Percentiles rank a stretch among this genome's conserved stretches.
These are phyloP conservation scores for Aureobasidium vineae DNA, from an alignment of 2,329 filamentous ascomycete species.

Conservation along the genomic window DNA sequence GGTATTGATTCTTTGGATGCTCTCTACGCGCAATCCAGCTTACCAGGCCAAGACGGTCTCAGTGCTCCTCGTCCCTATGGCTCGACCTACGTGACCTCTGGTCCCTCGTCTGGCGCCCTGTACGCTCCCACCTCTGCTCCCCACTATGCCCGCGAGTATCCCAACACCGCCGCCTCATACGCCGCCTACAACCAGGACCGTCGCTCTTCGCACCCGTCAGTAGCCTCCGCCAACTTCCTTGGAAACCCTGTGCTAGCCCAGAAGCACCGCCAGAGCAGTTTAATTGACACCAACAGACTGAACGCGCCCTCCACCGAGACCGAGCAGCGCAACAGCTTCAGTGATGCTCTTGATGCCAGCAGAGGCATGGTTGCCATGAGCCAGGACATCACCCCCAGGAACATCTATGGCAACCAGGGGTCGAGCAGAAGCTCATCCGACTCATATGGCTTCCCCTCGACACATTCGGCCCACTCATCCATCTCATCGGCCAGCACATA, in stretches of 20 bases:
- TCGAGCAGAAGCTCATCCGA: conserved; percentile 70
- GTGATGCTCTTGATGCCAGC: conserved; percentile 87
- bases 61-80: conserved; percentile 66
- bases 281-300: conserved; percentile 65
- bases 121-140: conserved; percentile 67
- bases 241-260: conserved; percentile 47
- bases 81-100: conserved; percentile 70
- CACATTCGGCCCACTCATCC: conserved; percentile 82
- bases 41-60: conserved; percentile 72
- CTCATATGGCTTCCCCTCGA: conserved; percentile 86
- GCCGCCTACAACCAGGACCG: conserved; percentile 57
- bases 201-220: conserved; percentile 83
- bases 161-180: conserved; percentile 52
- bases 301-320: conserved; percentile 52
- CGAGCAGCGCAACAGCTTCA: conserved; percentile 67
- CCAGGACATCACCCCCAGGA: conserved; percentile 84
- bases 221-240: conserved; percentile 56
- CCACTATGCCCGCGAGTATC: conserved; percentile 75
- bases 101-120: conserved; percentile 65
- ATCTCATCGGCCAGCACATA: conserved; percentile 82
- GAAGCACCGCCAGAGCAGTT: conserved; percentile 57
- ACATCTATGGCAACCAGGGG: conserved; percentile 72
- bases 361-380: conserved; percentile 94
- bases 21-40: conserved; percentile 62
- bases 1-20: conserved; percentile 63